Evolutionary conservation across 768 basidiomycete genomes (phyloP).

Genomic region (Calocera viscosa): DNA sequence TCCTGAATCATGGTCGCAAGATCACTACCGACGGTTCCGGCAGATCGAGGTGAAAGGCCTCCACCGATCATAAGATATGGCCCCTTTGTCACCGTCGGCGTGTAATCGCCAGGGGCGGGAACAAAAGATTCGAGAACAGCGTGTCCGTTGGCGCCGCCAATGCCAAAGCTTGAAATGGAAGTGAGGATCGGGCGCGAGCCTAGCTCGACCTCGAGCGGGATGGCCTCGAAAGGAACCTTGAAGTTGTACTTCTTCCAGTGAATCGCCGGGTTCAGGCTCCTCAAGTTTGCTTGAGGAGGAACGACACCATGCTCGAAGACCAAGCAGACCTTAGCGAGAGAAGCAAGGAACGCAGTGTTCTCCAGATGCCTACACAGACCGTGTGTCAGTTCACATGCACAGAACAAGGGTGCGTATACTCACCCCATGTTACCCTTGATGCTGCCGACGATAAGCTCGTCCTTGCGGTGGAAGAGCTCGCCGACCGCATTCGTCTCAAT

Average conservation of each 20-base stretch:
- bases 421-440: constrained; percentile 40
- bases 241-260: constrained; percentile 31
- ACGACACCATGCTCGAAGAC: constrained; percentile 30
- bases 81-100: not conserved
- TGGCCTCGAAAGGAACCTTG: constrained; percentile 26
- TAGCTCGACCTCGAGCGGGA: constrained; percentile 21
- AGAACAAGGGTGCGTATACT: constrained; percentile 13
- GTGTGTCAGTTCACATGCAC: constrained; percentile 7
- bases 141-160: constrained; percentile 37
- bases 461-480: constrained; percentile 25
- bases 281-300: constrained; percentile 34
- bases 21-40: constrained; percentile 8
- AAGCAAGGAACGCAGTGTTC: constrained; percentile 35
- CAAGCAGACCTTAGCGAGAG: constrained; percentile 34
- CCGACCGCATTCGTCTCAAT: constrained; percentile 42
- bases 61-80: constrained; percentile 28
- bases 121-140: constrained; percentile 31
- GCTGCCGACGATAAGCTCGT: constrained; percentile 32
- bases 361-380: constrained; percentile 30
- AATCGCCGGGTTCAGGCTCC: constrained; percentile 30
- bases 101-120: not conserved
- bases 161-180: constrained; percentile 35
- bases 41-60: constrained; percentile 31
- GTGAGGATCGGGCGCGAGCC: constrained; percentile 27
- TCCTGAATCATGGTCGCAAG: not conserved